Conservation (phyloP, 306 rosid genomes). For the Corylus avellana region DNA sequence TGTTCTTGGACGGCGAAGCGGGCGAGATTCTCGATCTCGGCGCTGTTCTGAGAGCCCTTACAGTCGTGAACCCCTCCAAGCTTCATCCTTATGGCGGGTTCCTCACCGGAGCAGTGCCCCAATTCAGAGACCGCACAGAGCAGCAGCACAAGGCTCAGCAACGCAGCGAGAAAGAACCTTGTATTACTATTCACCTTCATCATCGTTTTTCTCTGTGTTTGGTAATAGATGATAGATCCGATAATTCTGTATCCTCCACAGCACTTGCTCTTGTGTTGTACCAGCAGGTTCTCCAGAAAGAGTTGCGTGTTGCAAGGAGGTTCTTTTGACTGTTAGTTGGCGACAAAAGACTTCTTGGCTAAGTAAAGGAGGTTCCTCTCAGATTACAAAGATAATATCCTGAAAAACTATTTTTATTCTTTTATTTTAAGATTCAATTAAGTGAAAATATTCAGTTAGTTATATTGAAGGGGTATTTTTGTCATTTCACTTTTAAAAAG, state of each 20-base stretch:
- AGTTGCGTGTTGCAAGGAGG: not conserved
- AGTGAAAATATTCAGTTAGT: no score
- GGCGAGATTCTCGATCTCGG: conserved; percentile 37
- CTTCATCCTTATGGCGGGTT: conserved; percentile 18
- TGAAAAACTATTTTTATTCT: no score
- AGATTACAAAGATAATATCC: no score
- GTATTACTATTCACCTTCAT: conserved; percentile 21
- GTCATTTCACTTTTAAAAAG: no score
- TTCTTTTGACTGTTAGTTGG: no score
- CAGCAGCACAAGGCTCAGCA: conserved; percentile 13
- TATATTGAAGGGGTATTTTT: no score
- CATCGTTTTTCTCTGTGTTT: not conserved
- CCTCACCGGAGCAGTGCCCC: conserved; percentile 29
- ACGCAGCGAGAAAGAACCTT: not conserved
- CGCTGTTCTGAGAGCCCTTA: conserved; percentile 30
- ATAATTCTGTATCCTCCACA: not conserved
- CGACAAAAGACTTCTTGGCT: no score
- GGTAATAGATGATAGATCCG: not conserved
- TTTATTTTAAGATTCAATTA: no score
- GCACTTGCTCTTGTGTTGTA: not conserved
- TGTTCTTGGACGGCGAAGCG: conserved; percentile 57
- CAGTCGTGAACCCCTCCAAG: conserved; percentile 29
- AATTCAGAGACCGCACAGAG: conserved; percentile 29
- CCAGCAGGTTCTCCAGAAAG: not conserved
- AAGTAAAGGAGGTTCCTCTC: no score